phyloP scores from a whole-genome alignment of 1,284 basidiomycete species.

The Crucibulum parvulum region DNA sequence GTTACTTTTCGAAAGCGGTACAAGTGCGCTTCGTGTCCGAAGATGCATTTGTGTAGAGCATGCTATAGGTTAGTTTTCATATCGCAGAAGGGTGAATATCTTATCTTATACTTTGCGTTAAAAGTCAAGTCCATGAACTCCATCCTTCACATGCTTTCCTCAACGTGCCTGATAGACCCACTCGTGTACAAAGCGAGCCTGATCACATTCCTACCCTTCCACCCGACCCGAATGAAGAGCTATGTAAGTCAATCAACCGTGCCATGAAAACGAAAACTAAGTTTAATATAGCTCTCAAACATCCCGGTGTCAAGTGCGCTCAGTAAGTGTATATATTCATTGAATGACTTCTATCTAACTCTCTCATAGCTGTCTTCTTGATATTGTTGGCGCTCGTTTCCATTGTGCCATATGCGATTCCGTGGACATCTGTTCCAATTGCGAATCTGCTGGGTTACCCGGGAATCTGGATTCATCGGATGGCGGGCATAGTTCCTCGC shows the following conservation, averaged over 20 bases:
- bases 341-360: constrained; percentile 4
- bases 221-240: constrained; percentile 58
- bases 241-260: constrained; percentile 54
- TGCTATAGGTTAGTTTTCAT: constrained; percentile 69
- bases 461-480: constrained; percentile 80
- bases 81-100: constrained; percentile 21
- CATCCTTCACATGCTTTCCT: constrained; percentile 90
- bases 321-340: constrained; percentile 63
- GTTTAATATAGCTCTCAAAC: constrained; percentile 61
- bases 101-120: background rate
- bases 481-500: constrained; percentile 80
- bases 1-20: constrained; percentile 69
- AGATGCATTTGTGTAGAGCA: constrained; percentile 81
- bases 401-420: constrained; percentile 89
- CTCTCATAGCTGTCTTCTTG: constrained; percentile 75
- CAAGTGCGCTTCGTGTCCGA: constrained; percentile 84
- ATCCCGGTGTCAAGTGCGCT: constrained; percentile 74
- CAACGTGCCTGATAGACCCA: constrained; percentile 69
- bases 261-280: background rate
- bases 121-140: constrained; percentile 84
- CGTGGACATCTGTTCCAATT: constrained; percentile 88
- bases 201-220: constrained; percentile 38
- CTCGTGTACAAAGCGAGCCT: constrained; percentile 47
- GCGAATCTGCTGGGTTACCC: constrained; percentile 84
- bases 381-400: constrained; percentile 89